phyloP scores from a whole-genome alignment of 1,284 basidiomycete genomes.

The Sporisorium graminicola region DNA sequence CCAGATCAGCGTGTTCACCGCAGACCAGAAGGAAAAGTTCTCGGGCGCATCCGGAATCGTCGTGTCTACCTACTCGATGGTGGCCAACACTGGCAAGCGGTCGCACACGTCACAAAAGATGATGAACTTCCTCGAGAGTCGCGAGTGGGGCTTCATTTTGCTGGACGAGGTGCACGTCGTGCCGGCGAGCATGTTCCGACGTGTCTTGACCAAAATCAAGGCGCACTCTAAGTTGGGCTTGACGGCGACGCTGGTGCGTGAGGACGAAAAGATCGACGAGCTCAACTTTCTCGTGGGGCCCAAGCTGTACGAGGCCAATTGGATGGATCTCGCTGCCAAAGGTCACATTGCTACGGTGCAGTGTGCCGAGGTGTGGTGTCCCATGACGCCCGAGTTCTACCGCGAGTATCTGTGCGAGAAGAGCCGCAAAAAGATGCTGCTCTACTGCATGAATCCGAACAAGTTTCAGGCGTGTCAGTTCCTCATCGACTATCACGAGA shows the following conservation, averaged over 20 bases:
- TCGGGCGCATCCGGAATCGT: conserved; percentile 68
- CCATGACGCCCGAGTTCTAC: conserved; percentile 99
- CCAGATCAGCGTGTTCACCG: conserved; percentile 68
- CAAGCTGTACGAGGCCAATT: conserved; percentile 99
- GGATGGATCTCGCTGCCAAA: conserved; percentile 99
- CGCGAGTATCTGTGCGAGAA: conserved; percentile 94
- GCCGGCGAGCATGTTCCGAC: conserved; percentile 69
- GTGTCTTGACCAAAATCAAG: conserved; percentile 69
- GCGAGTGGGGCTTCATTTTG: conserved; percentile 69
- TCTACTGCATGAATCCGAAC: conserved; percentile 99
- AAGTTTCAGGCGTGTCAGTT: conserved; percentile 99
- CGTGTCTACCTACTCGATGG: conserved; percentile 70
- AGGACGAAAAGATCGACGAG: conserved; percentile 99
- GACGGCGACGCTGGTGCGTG: conserved; percentile 88
- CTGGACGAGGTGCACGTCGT: conserved; percentile 70
- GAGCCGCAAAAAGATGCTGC: conserved; percentile 90
- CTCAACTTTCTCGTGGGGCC: conserved; percentile 99
- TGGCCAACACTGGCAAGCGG: conserved; percentile 69
- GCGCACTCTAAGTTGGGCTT: conserved; percentile 68
- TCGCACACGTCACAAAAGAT: conserved; percentile 70
- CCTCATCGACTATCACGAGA: conserved; percentile 97
- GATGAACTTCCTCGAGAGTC: conserved; percentile 69
- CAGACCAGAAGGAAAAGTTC: conserved; percentile 69
- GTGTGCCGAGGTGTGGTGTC: conserved; percentile 97
- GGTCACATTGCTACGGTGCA: conserved; percentile 99